Evolutionary conservation across 2,329 filamentous ascomycete genomes (phyloP), one percentile per base, ranked within the genome.

Genomic region (Fusarium sp.): DNA sequence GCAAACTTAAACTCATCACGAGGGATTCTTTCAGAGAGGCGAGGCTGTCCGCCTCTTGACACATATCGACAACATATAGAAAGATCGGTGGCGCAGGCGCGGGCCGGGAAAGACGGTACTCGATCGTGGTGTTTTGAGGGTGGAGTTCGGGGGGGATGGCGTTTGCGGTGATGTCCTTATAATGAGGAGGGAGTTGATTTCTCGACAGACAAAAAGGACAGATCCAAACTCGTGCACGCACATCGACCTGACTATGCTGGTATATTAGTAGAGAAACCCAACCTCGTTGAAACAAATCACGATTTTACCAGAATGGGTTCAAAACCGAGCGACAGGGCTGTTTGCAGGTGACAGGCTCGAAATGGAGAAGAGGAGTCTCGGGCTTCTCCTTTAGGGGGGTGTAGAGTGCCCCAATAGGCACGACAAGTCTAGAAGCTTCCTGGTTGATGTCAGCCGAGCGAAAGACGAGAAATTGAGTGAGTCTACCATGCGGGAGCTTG

Each of bases 261-360:
- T 7, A 27, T 19, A 56, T 76, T 57, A 78, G 71, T 53, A 57
- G 43, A 4, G 6, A 7, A 21, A 15, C n/a, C 14, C 10, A 2
- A 3, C 9, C 17, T 4, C 7, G 8, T 5, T 13, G 13, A 6
- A 4, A 9, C 10, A n/a, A 6, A n/a, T 19, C 13, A 21, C 57
- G 23, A 38, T 72, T 86, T 72, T 84, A 96, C 93, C 94, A 97
- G 82, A 93, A 98, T 39, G 95, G 95, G 76, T 99, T 99, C 75
- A 99, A 83, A 33, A 98, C 93, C 50, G 94, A 94, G 77, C 93
- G 90, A 78, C 95, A 99, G 61, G 95, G 95, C 75, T 91, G 87
- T 79, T 97, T 97, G 88, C 95, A 99, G 60, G 91, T 93, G 37
- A 99, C 92, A 15, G 95, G 95, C 78, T 98, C 94, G 78, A 98